Base-by-base conservation (phyloP, 2,329 filamentous ascomycete species). In the Paracoccidioides brasiliensis region DNA sequence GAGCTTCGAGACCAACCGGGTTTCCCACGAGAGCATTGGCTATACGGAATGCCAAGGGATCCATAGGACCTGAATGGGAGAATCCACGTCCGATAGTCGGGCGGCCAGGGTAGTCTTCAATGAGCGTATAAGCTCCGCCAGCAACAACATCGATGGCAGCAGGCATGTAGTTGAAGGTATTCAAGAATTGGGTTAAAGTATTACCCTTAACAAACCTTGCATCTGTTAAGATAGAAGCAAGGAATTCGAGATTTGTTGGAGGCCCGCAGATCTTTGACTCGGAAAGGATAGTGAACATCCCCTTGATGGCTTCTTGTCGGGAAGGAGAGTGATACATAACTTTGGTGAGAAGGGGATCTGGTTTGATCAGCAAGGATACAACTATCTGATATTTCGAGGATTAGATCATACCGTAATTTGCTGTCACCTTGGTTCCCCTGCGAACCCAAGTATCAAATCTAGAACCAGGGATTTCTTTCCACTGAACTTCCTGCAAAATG, bases 371-470 rank as follows among this genome's bases (percentile, higher is more conserved):
- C 50, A n/a, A 46, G 2, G 9, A 9, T 28, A 38, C 49, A 61
- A 63, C 22, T 10, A 22, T 14, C 40, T 57, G 41, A 45, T 45
- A 12, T 22, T 40, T 7, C 8, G 42, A 33, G 10, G 60, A 60
- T 43, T 63, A 59, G 2, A 59, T 59, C 60, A 57, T 64, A 70
- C 79, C 79, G 54, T 83, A 84, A 56, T 79, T 73, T 1, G 80
- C 75, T 4, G 78, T 78, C 42, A 85, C 73, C 3, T 72, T 75
- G 2, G 77, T 76, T 5, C 82, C 82, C 1, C 76, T 76, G 54
- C 77, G 74, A 1, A 84, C 73, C 81, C 82, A 85, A 0, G 81
- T 84, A 60, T 86, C 83, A 32, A 86, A 75, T 4, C 83, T 74
- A 30, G 76, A 71, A 4, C 72, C 72, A 0, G 72, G 60, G 0